A percentile compares a stretch with the other conserved stretches of the same genome.
phyloP scores from a whole-genome alignment of 2,329 filamentous ascomycete species.

The Alternaria consortialis region DNA sequence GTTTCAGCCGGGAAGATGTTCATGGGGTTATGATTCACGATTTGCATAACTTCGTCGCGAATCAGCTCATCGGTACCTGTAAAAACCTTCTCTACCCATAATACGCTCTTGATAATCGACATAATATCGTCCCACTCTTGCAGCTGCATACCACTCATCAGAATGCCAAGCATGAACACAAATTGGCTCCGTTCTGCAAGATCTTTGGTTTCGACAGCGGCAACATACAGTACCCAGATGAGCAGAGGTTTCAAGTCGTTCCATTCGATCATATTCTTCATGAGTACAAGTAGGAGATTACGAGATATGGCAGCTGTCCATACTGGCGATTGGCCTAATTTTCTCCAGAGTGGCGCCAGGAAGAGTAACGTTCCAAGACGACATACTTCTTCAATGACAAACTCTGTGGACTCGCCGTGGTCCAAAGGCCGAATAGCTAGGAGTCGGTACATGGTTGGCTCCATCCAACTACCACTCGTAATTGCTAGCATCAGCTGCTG shows the following conservation, averaged over 20 bases:
- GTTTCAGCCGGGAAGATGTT: constrained; percentile 10
- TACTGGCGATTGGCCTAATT: constrained; percentile 36
- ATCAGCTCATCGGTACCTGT: constrained; percentile 33
- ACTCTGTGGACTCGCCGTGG: constrained; percentile 17
- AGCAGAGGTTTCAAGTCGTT: constrained; percentile 39
- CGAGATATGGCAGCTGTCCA: constrained; percentile 34
- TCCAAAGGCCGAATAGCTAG: constrained; percentile 34
- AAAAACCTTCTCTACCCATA: constrained; percentile 45
- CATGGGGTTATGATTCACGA: constrained; percentile 21
- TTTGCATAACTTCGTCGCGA: constrained; percentile 38
- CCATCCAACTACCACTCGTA: constrained; percentile 41
- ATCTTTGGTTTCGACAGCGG: constrained; percentile 37
- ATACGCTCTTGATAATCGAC: constrained; percentile 34
- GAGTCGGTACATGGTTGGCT: constrained; percentile 39
- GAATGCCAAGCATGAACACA: constrained; percentile 37
- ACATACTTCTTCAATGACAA: constrained; percentile 43
- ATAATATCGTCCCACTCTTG: constrained; percentile 35
- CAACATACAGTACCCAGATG: constrained; percentile 39
- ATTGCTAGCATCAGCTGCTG: constrained; percentile 31
- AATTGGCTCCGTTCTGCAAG: constrained; percentile 36
- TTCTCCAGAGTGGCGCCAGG: constrained; percentile 38
- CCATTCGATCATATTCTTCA: constrained; percentile 38
- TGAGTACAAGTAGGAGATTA: constrained; percentile 33
- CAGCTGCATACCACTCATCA: constrained; percentile 35
- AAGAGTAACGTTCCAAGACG: constrained; percentile 43